Base-by-base conservation (phyloP, 805 yeast species). In the Ogataea saltuana region DNA sequence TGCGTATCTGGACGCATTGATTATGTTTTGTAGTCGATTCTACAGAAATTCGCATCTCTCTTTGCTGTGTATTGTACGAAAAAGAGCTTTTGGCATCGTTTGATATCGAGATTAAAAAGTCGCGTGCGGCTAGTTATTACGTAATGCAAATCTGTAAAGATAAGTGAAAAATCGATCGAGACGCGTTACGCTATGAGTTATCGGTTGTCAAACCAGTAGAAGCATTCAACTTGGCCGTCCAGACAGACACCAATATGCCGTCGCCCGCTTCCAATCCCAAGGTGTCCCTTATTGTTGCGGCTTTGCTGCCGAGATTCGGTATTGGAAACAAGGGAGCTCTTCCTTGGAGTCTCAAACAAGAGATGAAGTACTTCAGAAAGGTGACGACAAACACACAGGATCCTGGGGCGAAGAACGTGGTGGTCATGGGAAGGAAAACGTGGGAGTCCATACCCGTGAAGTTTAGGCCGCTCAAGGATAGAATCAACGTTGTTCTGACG, bases 371-470 rank as follows among this genome's bases (percentile, higher is more conserved):
- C 60, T 93, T 93, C 69, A 75, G 78, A 48, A 77, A 79, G 45
- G 83, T 88, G 12, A 93, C 99, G 0, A 65, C 81, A 3, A 60
- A 59, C 3, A 63, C 67, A 17, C 33, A 34, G 6, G 60, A 56
- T 18, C 60, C 66, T n/a, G 45, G 45, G 1, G 67, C 64, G 47
- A 57, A 51, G 29, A 88, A 88, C 59, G 95, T 87, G 0, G 98
- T 93, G 11, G 74, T 93, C 3, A 93, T 93, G 99, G 99, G 99
- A 11, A 75, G 97, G 46, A 85, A 82, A 59, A 91, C 98, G 2
- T 93, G 97, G 96, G 93, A 89, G 23, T 86, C 96, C 6, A 90
- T 93, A 23, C 98, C 99, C 0, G 48, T 65, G 1, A 81, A 75
- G 59, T 93, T 88, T 66, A 71, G 96, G 49, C 99, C 99, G 0